Conservation (phyloP, 2,329 filamentous ascomycete species). For the Fusarium secorum region DNA sequence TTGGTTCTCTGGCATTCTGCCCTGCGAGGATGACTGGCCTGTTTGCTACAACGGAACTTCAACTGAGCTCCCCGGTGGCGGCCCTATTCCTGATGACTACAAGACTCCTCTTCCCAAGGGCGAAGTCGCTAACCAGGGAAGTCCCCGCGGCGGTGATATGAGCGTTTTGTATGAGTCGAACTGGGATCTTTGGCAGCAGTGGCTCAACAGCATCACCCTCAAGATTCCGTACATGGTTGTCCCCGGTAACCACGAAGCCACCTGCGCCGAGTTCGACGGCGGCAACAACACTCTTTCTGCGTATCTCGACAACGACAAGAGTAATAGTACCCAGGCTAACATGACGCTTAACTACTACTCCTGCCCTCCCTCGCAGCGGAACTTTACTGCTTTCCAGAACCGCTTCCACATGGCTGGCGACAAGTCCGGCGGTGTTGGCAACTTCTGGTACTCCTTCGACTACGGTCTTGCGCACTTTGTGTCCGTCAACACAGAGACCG, state of each 20-base stretch:
- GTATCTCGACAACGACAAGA: background rate
- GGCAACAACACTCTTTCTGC: background rate
- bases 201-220: background rate
- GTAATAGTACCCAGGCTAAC: background rate
- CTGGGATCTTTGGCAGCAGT: constrained; percentile 18
- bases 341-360: constrained; percentile 3
- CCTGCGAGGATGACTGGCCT: background rate
- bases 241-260: constrained; percentile 1
- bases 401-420: constrained; percentile 3
- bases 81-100: background rate
- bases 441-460: background rate
- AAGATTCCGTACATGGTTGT: constrained; percentile 1
- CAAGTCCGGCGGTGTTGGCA: background rate
- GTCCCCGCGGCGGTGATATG: background rate
- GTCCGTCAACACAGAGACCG: background rate
- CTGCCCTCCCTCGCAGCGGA: background rate
- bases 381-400: constrained; percentile 5
- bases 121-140: background rate
- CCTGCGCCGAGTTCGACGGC: background rate
- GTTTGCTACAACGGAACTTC: constrained; percentile 3
- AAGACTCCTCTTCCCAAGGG: background rate
- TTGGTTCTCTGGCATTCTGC: constrained; percentile 2
- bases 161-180: constrained; percentile 2
- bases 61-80: background rate
- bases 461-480: constrained; percentile 2